Conservation (phyloP, 139 green algal genomes). For the Coccomyxa sp. region DNA sequence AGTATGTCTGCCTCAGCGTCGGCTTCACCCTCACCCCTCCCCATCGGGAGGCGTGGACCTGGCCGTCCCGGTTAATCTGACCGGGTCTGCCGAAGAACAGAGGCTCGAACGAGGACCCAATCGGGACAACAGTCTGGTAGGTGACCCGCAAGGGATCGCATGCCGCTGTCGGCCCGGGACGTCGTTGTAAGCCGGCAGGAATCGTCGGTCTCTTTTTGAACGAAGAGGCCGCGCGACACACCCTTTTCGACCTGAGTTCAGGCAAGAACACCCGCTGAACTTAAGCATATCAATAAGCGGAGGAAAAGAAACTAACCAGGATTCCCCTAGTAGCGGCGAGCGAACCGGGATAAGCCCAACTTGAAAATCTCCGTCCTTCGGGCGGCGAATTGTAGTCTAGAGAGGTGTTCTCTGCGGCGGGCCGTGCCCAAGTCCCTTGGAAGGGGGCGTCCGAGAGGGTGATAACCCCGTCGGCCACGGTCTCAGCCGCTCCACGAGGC, state of each 20-base stretch:
- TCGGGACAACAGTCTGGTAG: conserved; percentile 33
- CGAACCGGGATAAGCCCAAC: conserved; percentile 81
- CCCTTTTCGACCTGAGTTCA: conserved; percentile 61
- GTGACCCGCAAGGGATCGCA: conserved; percentile 10
- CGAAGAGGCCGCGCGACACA: too few species aligned
- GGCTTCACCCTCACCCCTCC: conserved; percentile 24
- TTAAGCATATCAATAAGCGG: conserved; percentile 95
- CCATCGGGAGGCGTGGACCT: too few species aligned
- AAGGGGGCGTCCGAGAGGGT: conserved; percentile 80
- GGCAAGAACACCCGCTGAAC: conserved; percentile 86
- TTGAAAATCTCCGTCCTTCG: conserved; percentile 76
- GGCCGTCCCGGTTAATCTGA: conserved; percentile 4
- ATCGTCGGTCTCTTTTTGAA: too few species aligned
- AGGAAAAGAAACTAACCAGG: conserved; percentile 95
- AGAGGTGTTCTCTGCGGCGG: conserved; percentile 67
- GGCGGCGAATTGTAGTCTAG: conserved; percentile 84
- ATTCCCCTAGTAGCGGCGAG: conserved; percentile 91
- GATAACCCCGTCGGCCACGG: conserved; percentile 71
- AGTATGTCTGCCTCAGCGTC: conserved; percentile 87
- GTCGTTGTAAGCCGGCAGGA: not conserved
- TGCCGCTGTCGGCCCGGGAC: conserved; percentile 18
- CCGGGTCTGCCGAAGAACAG: conserved; percentile 52
- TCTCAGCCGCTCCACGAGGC: too few species aligned
- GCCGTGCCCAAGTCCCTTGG: conserved; percentile 65
- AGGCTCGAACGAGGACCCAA: conserved; percentile 36